Percentiles rank a stretch among this genome's conserved stretches.
phyloP scores from a whole-genome alignment of 768 basidiomycete genomes.

The Neoboletus subvelutipes region DNA sequence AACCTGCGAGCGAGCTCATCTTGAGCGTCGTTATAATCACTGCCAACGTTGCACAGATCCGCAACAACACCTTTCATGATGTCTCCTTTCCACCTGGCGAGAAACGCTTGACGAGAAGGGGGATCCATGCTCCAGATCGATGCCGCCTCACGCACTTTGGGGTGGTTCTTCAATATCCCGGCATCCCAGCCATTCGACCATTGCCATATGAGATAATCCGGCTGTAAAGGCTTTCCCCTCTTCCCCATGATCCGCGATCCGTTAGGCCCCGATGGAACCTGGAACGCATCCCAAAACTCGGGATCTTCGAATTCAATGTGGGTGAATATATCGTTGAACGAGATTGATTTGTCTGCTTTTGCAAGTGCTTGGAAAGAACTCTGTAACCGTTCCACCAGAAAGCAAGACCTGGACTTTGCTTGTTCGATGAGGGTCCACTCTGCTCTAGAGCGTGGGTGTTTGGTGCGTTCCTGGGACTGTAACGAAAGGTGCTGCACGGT shows the following conservation, averaged over 20 bases:
- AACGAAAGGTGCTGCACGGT: slow-evolving; percentile 49
- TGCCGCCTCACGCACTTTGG: slow-evolving; percentile 22
- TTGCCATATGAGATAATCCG: slow-evolving; percentile 43
- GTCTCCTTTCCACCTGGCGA: slow-evolving; percentile 37
- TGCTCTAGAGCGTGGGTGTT: slow-evolving; percentile 22
- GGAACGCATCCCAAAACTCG: slow-evolving; percentile 46
- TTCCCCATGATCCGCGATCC: slow-evolving; percentile 46
- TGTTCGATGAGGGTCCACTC: slow-evolving; percentile 46
- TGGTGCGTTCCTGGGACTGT: slow-evolving; percentile 36
- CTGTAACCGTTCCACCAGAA: slow-evolving; percentile 26
- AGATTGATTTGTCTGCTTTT: slow-evolving; percentile 11
- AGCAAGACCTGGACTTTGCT: slow-evolving; percentile 28
- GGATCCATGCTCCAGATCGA: slow-evolving; percentile 41
- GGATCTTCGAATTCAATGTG: slow-evolving; percentile 53
- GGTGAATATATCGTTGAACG: slow-evolving; percentile 37
- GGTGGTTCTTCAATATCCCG: slow-evolving; percentile 38
- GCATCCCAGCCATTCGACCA: slow-evolving; percentile 49
- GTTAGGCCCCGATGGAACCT: slow-evolving; percentile 39
- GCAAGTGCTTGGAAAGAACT: slow-evolving; percentile 32
- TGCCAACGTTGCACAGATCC: slow-evolving; percentile 34
- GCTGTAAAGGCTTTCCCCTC: slow-evolving; percentile 36
- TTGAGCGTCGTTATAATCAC: slow-evolving; percentile 43
- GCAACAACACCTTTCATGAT: slow-evolving; percentile 37
- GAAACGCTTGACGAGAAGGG: slow-evolving; percentile 25
- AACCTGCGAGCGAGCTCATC: slow-evolving; percentile 38